Base-by-base conservation (phyloP, 805 yeast genomes). In the Suhomyces vadensis region DNA sequence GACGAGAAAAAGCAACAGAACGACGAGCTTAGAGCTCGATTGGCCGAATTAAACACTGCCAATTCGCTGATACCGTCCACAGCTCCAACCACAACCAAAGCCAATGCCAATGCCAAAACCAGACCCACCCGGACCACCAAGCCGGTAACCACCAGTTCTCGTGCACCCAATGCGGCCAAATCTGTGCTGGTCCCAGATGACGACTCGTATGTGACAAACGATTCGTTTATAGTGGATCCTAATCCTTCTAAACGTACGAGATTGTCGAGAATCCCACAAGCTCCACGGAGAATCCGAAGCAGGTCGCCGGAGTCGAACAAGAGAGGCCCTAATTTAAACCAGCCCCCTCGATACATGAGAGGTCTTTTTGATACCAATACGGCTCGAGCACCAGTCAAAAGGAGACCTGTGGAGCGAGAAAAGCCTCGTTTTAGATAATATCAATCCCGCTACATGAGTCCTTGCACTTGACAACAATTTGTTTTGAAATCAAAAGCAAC, bases 341-440 rank as follows among this genome's bases (percentile, higher is more conserved):
- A 71, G 51, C 67, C 72, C 1, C 75, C 75, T 8, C 56, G 76
- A 39, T 71, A 70, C 54, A 58, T 70, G 68, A 53, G 62, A 14
- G 74, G 73, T 3, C 59, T 70, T 19, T 65, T 66, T 46, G 69
- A 63, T 14, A 45, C 49, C 26, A 44, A 42, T 27, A 37, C 42
- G 21, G 33, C 41, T 24, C 26, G 36, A 19, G 35, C 29, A 35
- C 36, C 31, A n/a, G 33, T 41, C 31, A 21, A 22, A 11, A 36
- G 25, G 27, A 39, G 39, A 21, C 21, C 44, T 19, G 19, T 13
- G 13, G 17, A 41, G 7, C 16, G 39, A 41, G 21, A 29, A n/a
- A 46, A 43, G 37, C 47, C 50, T 4, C 47, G 44, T 17, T 47
- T 47, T 37, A 48, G 44, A 33, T 48, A 31, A 37, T n/a, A n/a